Evolutionary conservation across 2,329 filamentous ascomycete genomes (phyloP), one percentile per base, ranked within the genome.

Genomic region (Plectosphaerella sp.): DNA sequence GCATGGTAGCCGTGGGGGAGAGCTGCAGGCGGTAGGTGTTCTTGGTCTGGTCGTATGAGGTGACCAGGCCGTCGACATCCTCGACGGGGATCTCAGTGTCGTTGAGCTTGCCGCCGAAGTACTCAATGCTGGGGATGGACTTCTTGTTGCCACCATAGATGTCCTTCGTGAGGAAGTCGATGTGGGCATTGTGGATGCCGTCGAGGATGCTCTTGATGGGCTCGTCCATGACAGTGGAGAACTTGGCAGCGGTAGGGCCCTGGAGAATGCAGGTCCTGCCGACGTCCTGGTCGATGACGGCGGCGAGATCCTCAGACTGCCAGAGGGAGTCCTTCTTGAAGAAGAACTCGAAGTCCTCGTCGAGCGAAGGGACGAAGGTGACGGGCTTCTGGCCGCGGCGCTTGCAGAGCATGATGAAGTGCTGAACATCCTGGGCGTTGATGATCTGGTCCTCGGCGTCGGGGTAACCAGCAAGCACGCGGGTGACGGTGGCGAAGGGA

Each of bases 311-410:
- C 72, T 99, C 94, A 1, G 94, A 97, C 73, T 99, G 94, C 94
- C 94, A 99, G 8, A 99, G 82, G 2, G 94, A 99, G 70, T 99
- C 94, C 78, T 99, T 99, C 85, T 99, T 99, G 87, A 99, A 99
- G 78, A 91, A 99, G 74, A 95, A 96, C 68, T 99, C 94, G 60
- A 99, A 99, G 67, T 93, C 96, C 57, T 96, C 91, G 63, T 99
- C 94, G 20, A 99, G 80, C n/a, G 88, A 80, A 5, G 94, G 94
- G 28, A 99, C 92, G 67, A 99, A 99, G 1, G 93, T 94, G 25
- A 95, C 89, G 3, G 94, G 94, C 80, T 99, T 99, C 77, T 99
- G 94, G 41, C 87, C 88, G 47, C 88, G 89, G 37, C 91, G 87
- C 73, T 94, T 87, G 79, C 92, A 97, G 43, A 99, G 85, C 35